Evolutionary conservation across 768 basidiomycete genomes (phyloP).

Genomic region (Leccinum subtestaceum): DNA sequence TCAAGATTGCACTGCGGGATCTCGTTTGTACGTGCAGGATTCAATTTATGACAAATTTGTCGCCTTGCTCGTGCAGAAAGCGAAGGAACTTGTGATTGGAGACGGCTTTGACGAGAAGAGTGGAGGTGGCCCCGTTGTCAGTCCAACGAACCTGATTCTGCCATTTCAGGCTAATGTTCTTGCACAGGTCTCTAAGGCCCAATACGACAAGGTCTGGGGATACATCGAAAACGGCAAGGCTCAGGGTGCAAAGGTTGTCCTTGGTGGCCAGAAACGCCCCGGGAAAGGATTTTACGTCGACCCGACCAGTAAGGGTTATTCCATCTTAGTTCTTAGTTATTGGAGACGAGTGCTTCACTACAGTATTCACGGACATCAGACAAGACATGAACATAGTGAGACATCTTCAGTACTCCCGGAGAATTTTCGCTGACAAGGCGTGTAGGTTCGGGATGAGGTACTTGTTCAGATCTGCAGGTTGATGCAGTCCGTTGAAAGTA

Average conservation of each 20-base stretch:
- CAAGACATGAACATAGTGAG: constrained; percentile 84
- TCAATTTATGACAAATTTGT: constrained; percentile 85
- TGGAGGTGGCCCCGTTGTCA: constrained; percentile 82
- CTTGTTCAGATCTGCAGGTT: constrained; percentile 5
- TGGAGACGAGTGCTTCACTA: constrained; percentile 5
- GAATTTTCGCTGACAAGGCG: constrained; percentile 22
- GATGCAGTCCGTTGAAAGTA: constrained; percentile 11
- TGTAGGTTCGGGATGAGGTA: constrained; percentile 34
- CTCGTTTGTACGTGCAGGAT: constrained; percentile 86
- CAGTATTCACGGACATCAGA: constrained; percentile 81
- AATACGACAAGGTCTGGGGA: constrained; percentile 82
- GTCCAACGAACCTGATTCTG: constrained; percentile 21
- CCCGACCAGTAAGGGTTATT: constrained; percentile 68
- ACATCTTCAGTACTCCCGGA: constrained; percentile 4
- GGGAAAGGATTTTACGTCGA: constrained; percentile 86
- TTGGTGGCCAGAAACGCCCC: constrained; percentile 78
- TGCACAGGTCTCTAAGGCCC: constrained; percentile 72
- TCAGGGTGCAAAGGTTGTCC: constrained; percentile 73
- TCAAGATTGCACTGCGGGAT: constrained; percentile 94
- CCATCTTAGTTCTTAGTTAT: constrained; percentile 2
- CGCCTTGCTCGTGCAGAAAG: constrained; percentile 57
- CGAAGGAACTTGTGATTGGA: constrained; percentile 69
- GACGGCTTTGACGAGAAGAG: constrained; percentile 75
- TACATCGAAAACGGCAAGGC: constrained; percentile 86
- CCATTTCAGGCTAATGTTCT: constrained; percentile 8